Evolutionary conservation across 441 rosid genomes (phyloP).

Genomic region (Brassica balearica): DNA sequence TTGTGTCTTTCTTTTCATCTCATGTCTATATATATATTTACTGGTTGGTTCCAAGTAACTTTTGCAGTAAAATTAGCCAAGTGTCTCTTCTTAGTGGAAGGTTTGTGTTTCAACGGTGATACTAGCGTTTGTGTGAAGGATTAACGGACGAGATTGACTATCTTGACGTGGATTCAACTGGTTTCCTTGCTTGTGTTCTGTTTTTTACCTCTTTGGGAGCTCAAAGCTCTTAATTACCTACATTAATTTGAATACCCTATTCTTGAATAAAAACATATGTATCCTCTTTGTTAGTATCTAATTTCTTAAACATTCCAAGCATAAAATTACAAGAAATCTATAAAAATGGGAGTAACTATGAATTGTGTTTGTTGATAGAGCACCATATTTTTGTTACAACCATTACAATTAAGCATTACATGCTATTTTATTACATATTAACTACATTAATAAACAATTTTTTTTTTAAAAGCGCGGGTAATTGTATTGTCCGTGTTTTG

Average conservation of each 20-base stretch:
- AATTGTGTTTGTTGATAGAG: not conserved
- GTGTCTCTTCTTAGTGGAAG: conserved; percentile 27
- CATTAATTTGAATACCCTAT: conserved; percentile 24
- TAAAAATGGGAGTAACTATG: conserved; percentile 4
- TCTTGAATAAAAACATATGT: not conserved
- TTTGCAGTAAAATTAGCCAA: conserved; percentile 21
- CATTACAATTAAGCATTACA: not conserved
- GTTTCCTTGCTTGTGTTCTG: conserved; percentile 9
- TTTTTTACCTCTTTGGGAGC: conserved; percentile 20
- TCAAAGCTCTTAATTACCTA: conserved; percentile 37
- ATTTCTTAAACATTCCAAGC: not conserved
- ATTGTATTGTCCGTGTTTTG: not conserved
- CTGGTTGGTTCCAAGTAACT: conserved; percentile 1
- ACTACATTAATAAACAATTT: not conserved
- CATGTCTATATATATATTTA: conserved; percentile 18
- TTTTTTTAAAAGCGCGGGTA: not conserved
- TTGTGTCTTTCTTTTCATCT: conserved; percentile 5
- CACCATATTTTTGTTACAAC: not conserved
- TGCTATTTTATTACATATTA: not conserved
- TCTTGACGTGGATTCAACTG: conserved; percentile 39
- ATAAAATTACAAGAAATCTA: conserved; percentile 10
- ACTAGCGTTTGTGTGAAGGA: conserved; percentile 22
- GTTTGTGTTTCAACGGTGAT: conserved; percentile 15
- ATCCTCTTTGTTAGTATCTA: conserved; percentile 8
- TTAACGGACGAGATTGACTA: conserved; percentile 29